A percentile compares a stretch with the other conserved stretches of the same genome.
These are phyloP conservation scores for Rosa rugosa DNA, from an alignment of 306 rosid genomes.

Conservation along the genomic window DNA sequence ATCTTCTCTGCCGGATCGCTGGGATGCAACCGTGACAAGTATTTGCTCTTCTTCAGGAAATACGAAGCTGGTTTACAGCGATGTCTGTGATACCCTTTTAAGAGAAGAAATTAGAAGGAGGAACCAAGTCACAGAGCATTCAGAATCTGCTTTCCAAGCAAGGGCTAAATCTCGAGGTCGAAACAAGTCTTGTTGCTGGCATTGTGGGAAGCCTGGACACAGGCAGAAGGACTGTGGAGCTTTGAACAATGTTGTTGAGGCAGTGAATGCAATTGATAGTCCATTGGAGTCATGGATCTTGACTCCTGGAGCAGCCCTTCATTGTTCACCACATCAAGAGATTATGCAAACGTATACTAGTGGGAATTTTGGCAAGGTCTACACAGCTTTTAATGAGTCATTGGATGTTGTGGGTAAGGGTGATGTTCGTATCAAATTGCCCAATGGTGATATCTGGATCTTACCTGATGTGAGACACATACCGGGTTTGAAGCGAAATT, in stretches of 20 bases:
- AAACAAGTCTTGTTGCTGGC: not conserved
- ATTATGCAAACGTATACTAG: not conserved
- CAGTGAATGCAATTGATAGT: not conserved
- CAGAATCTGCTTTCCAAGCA: not conserved
- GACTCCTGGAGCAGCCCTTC: not conserved
- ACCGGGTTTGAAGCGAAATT: not conserved
- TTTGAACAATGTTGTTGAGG: not conserved
- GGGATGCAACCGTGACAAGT: not conserved
- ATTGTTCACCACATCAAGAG: not conserved
- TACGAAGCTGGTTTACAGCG: not conserved
- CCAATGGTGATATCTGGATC: not conserved
- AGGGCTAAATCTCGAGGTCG: not conserved
- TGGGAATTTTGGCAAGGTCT: not conserved
- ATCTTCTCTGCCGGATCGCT: not conserved
- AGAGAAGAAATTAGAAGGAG: not conserved
- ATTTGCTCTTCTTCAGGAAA: not conserved
- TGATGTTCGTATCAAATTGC: not conserved
- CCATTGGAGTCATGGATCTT: not conserved
- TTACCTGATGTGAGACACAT: not conserved
- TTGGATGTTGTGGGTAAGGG: constrained; percentile 1
- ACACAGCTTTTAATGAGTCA: not conserved
- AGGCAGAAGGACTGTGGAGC: not conserved
- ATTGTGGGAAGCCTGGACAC: not conserved
- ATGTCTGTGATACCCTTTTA: not conserved
- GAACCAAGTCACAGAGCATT: not conserved